These are phyloP conservation scores for Pseudocercospora musae DNA, from an alignment of 2,329 filamentous ascomycete genomes.

Conservation along the genomic window DNA sequence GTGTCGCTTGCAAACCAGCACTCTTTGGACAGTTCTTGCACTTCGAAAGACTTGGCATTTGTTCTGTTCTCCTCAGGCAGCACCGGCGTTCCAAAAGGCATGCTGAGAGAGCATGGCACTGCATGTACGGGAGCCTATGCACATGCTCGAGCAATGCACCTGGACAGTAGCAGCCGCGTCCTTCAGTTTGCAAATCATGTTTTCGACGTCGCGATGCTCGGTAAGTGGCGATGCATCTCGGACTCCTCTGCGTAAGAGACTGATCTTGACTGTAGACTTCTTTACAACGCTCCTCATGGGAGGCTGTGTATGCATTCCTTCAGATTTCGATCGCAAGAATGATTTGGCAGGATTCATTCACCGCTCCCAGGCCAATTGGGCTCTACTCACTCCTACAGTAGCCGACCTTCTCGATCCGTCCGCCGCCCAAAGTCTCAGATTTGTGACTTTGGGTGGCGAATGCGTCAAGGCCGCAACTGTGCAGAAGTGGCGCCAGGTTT, in stretches of 20 bases:
- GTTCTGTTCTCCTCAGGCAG: conserved; percentile 4
- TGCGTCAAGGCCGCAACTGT: background rate
- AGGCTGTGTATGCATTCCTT: background rate
- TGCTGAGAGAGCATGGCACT: conserved; percentile 2
- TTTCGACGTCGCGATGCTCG: conserved; percentile 2
- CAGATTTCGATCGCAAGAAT: background rate
- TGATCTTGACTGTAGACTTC: background rate
- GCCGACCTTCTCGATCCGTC: background rate
- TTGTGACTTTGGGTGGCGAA: background rate
- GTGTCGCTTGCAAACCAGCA: conserved; percentile 32
- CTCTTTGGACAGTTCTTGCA: background rate
- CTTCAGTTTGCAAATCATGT: conserved; percentile 2
- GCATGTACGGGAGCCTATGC: background rate
- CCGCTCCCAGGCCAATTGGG: background rate
- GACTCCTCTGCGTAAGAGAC: background rate
- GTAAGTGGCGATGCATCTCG: background rate
- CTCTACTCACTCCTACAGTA: background rate
- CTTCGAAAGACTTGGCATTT: conserved; percentile 24
- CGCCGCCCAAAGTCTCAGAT: background rate
- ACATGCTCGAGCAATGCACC: background rate
- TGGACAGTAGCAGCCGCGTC: background rate
- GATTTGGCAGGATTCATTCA: background rate
- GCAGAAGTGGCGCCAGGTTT: background rate
- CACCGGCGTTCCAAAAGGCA: conserved; percentile 6
- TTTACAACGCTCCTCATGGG: background rate